phyloP scores from a whole-genome alignment of 208 protist species.

The Leishmania tropica region DNA sequence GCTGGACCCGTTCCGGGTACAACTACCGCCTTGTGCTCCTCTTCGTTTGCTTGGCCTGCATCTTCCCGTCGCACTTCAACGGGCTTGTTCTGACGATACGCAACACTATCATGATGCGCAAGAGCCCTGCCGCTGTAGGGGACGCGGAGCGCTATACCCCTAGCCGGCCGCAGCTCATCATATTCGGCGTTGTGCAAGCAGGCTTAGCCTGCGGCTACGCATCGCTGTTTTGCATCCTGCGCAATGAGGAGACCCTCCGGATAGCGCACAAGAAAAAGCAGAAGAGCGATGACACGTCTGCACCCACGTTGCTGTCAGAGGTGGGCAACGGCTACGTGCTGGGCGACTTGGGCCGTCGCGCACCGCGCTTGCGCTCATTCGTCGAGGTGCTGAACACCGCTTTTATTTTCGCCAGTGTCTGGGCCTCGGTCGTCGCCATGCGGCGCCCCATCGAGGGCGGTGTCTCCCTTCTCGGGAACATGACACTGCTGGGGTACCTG shows the following conservation, averaged over 20 bases:
- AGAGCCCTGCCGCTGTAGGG: constrained; percentile 28
- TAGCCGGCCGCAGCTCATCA: constrained; percentile 29
- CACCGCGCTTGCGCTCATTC: constrained; percentile 17
- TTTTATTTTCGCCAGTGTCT: constrained; percentile 36
- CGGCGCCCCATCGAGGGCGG: constrained; percentile 66
- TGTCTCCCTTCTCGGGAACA: constrained; percentile 44
- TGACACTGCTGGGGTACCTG: constrained; percentile 40
- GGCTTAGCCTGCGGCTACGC: constrained; percentile 36
- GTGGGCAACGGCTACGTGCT: constrained; percentile 35
- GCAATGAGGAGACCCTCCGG: constrained; percentile 29
- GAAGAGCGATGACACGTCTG: not conserved
- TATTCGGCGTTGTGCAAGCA: constrained; percentile 48
- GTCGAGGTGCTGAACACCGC: constrained; percentile 3
- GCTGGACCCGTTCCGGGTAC: constrained; percentile 28
- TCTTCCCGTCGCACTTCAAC: constrained; percentile 67
- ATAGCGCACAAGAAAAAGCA: constrained; percentile 10
- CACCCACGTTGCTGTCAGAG: constrained; percentile 6
- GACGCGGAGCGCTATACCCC: constrained; percentile 54
- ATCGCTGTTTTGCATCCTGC: constrained; percentile 40
- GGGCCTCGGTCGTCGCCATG: constrained; percentile 46
- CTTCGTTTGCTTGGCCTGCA: constrained; percentile 19
- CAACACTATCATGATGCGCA: constrained; percentile 56
- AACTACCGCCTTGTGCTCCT: constrained; percentile 36
- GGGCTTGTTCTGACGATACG: constrained; percentile 60
- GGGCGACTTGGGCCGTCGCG: constrained; percentile 40